These are phyloP conservation scores for Fusarium piperis DNA, from an alignment of 2,329 filamentous ascomycete species.

Conservation along the genomic window DNA sequence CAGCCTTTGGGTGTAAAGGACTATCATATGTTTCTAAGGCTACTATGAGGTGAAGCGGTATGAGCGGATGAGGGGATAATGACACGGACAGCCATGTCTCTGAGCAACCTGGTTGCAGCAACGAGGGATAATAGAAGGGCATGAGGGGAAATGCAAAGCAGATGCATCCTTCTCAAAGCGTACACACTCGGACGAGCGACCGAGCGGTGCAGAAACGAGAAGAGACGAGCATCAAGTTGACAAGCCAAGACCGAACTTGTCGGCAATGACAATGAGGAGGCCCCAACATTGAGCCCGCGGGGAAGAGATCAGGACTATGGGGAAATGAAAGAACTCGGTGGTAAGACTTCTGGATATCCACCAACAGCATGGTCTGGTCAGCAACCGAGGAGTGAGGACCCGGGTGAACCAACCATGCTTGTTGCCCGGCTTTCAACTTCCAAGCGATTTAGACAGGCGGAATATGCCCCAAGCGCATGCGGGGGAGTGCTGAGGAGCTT, in stretches of 20 bases:
- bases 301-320: not conserved
- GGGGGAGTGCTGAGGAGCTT: not conserved
- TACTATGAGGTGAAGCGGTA: conserved; percentile 7
- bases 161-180: not conserved
- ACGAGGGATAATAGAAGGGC: conserved; percentile 1
- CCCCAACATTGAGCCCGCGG: not conserved
- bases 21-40: conserved; percentile 1
- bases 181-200: not conserved
- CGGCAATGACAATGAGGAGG: not conserved
- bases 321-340: not conserved
- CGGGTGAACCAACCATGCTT: not conserved
- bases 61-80: not conserved
- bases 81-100: not conserved
- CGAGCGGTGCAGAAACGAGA: conserved; percentile 1
- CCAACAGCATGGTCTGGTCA: not conserved
- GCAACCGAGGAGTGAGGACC: not conserved
- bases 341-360: not conserved
- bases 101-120: not conserved
- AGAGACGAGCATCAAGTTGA: not conserved
- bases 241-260: not conserved
- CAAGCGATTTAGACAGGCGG: not conserved
- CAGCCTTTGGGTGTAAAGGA: conserved; percentile 6
- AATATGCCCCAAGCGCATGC: not conserved
- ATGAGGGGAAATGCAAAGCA: not conserved
- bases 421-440: not conserved